Conservation (phyloP, 495 filamentous ascomycete species). For the Penicillium odoratum region DNA sequence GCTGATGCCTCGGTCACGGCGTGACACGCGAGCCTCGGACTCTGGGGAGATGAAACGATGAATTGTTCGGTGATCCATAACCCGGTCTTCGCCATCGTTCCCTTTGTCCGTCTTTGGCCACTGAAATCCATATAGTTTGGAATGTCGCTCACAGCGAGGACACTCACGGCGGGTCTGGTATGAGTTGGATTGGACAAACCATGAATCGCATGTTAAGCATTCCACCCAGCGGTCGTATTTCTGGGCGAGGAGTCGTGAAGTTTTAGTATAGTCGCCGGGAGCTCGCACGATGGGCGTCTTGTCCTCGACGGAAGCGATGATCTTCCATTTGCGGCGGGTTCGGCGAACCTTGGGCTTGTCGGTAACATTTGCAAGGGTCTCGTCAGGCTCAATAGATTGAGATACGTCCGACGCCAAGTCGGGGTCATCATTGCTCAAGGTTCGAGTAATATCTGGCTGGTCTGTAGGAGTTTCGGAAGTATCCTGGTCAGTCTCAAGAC, state of each 20-base stretch:
- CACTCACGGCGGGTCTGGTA: constrained; percentile 84
- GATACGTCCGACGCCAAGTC: constrained; percentile 4
- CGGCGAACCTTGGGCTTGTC: constrained; percentile 24
- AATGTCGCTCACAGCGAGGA: constrained; percentile 90
- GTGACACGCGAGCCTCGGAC: constrained; percentile 61
- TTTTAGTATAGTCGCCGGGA: constrained; percentile 79
- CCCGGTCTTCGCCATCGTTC: constrained; percentile 72
- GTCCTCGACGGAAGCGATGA: constrained; percentile 47
- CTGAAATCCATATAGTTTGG: constrained; percentile 88
- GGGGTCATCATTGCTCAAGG: too few relatives aligned
- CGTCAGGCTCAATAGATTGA: constrained; percentile 28
- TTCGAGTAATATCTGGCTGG: constrained; percentile 5
- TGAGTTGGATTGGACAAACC: constrained; percentile 84
- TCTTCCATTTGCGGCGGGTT: constrained; percentile 25
- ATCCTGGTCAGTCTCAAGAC: constrained; percentile 6
- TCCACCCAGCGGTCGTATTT: constrained; percentile 79
- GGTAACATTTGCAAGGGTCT: constrained; percentile 17
- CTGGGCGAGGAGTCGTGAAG: constrained; percentile 66
- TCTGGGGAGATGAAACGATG: constrained; percentile 68
- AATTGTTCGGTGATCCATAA: constrained; percentile 70
- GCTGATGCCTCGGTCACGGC: constrained; percentile 44
- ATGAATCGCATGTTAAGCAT: constrained; percentile 75
- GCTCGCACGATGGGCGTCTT: constrained; percentile 47
- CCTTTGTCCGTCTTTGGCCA: constrained; percentile 95
- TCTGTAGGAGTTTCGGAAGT: constrained; percentile 10